Base-by-base conservation (phyloP, 1,284 basidiomycete genomes). In the Schizophyllum commune region DNA sequence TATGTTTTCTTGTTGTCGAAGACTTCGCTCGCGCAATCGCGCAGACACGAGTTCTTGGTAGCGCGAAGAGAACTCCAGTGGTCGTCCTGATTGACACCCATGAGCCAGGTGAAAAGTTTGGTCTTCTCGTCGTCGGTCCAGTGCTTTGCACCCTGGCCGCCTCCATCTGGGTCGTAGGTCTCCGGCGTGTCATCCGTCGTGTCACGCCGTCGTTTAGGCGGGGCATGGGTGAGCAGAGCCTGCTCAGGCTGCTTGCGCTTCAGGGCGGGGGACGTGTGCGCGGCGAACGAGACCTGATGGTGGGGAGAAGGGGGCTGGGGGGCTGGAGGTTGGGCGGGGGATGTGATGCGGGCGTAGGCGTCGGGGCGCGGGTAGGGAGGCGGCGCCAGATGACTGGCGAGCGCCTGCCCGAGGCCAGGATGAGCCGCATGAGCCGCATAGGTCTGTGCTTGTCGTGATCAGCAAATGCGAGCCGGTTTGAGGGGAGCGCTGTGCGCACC, bases 81-180 rank as follows among this genome's bases (percentile, higher is more conserved):
- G 17, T 88, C 85, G 68, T 91, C 87, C 67, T 84, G 80, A n/a
- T 77, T 77, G 13, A 72, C 72, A 17, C 81, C 85, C 82, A 90
- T 86, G 59, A 91, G 79, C 88, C 88, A 90, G 39, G 74, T 80
- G 71, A 90, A 90, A 55, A 90, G 74, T 64, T 79, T 83, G 5
- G 84, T 79, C 72, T 89, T 90, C 69, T 90, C 88, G 15, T 88
- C 86, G 69, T 90, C 88, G 0, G 87, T 87, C 88, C 88, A 90
- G 66, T 90, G 88, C 65, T 90, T 89, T 2, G 88, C 86, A 21
- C 88, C 88, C 60, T 80, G 80, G 2, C 74, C 78, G 11, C 71
- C 67, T 51, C 72, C 75, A 62, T 85, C 83, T 22, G 74, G 65
- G 65, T 85, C 84, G 63, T 79, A 83, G 19, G 66, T 65, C 55